Evolutionary conservation across 75 land plant species (phyloP), one percentile per base, ranked within the genome.

Genomic region (Adiantum capillusveneris): DNA sequence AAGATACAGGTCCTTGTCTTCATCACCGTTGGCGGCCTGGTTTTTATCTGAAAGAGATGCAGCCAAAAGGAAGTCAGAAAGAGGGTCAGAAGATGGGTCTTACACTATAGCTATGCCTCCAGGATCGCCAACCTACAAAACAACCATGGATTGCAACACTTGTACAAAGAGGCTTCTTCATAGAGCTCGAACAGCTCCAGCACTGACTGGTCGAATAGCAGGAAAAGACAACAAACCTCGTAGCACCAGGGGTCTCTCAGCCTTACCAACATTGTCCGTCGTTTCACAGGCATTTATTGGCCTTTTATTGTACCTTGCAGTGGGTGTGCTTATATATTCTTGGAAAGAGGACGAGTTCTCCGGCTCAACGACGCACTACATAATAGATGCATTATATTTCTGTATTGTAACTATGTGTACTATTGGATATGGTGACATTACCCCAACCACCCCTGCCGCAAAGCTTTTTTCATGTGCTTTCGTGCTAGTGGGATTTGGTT

Each of bases 361-460:
- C 0, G 75, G 73, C 0, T 21, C 37, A 0, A 14, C 18, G 6
- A 46, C 50, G 22, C 50, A 46, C 22, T 16, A 31, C 11, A 3
- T 61, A 2, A 56, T 67, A 13, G 75, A 73, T 45, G 75, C 75
- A 6, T 25, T 73, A 21, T 73, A 73, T 44, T 73, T 73, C 44
- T 60, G 72, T 48, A 61, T 73, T 14, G 73, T 73, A 5, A 73
- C 72, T 21, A 73, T 73, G 75, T 73, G 75, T 55, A 73, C 71
- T 25, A 54, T 73, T 24, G 75, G 75, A 6, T 73, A 73, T 30
- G 72, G 75, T 18, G 75, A 73, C 65, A 73, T 73, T 7, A 55
- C 64, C 6, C 75, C 71, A 17, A 43, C 52, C 1, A 53, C 71
- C 18, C 65, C 72, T 13, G 27, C 52, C 1, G 49, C 75, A 28